Percentiles rank a stretch among this genome's conserved stretches.
phyloP scores from a whole-genome alignment of 768 basidiomycete genomes.

The Panellus pusillus region DNA sequence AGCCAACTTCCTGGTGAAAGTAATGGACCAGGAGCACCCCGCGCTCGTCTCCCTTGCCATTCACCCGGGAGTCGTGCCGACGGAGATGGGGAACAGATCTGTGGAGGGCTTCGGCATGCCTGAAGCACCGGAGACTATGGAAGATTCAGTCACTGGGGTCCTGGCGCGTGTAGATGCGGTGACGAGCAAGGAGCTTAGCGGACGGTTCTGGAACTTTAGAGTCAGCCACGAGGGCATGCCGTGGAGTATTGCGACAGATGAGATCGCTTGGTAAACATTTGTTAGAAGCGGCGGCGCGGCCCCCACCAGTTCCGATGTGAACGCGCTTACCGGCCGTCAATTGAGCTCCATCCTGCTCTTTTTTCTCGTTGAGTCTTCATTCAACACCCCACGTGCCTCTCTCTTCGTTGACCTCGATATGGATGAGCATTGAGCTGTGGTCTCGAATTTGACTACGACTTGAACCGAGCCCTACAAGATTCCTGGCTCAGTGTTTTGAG shows the following conservation, averaged over 20 bases:
- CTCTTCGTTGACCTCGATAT: no score
- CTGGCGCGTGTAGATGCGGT: neutral
- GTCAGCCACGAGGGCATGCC: neutral
- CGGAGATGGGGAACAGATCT: neutral
- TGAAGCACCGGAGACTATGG: neutral
- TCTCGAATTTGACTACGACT: no score
- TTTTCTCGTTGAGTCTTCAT: no score
- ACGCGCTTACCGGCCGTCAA: no score
- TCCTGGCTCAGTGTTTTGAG: no score
- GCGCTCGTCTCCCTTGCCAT: neutral
- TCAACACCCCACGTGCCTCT: no score
- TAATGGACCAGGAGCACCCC: neutral
- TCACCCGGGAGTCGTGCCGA: neutral
- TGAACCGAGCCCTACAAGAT: no score
- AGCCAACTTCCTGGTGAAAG: neutral
- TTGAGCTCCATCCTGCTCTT: no score
- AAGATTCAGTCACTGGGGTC: neutral
- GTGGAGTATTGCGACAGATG: neutral
- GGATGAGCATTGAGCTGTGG: no score
- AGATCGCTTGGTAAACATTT: neutral
- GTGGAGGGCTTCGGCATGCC: neutral
- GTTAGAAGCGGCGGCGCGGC: no score
- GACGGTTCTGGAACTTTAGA: slow-evolving; percentile 1
- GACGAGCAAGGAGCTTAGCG: neutral
- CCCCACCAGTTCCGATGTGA: no score